Evolutionary conservation across 768 basidiomycete species (phyloP), one percentile per base, ranked within the genome.

Genomic region (Boletus patriciae): DNA sequence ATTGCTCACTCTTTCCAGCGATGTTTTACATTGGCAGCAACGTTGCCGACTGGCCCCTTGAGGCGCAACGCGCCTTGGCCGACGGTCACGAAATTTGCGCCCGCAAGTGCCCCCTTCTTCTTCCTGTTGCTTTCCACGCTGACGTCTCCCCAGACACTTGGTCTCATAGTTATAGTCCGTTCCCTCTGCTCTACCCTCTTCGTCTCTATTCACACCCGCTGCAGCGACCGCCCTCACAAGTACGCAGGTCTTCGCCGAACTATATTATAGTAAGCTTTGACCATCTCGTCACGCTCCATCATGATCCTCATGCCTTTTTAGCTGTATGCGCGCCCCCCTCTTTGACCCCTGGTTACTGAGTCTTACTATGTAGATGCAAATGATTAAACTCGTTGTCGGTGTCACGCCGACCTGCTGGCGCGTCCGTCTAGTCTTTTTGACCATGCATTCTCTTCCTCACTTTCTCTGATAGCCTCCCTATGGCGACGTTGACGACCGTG

Each of bases 401-500:
- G 73, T 82, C 13, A 86, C 85, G 0, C 82, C 83, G 1, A 84
- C 77, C 1, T 85, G 80, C 63, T 86, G 83, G 85, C 75, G 82
- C 62, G 82, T 83, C 57, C 44, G 77, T 73, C 7, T 10, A 7
- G 4, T 16, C 33, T 6, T 23, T 13, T 54, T 45, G 2, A 3
- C 11, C 9, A 11, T 19, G 25, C 54, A 21, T 25, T 31, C 15
- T n/a, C n/a, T n/a, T 27, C 18, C 51, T 44, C 34, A 60, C 40
- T 6, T 16, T 40, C 11, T 41, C 23, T 11, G 10, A 33, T 55
- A 83, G 81, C 84, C 86, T 37, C 85, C 86, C 1, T 86, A 74
- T 58, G 86, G 85, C 45, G 85, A 87, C 57, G 74, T 87, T n/a
- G 91, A 93, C 43, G 85, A 87, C 70, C 87, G 91, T 49, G 83